phyloP scores from a whole-genome alignment of 192 early-diverging fungal genomes.

The Coemansia aciculifera region DNA sequence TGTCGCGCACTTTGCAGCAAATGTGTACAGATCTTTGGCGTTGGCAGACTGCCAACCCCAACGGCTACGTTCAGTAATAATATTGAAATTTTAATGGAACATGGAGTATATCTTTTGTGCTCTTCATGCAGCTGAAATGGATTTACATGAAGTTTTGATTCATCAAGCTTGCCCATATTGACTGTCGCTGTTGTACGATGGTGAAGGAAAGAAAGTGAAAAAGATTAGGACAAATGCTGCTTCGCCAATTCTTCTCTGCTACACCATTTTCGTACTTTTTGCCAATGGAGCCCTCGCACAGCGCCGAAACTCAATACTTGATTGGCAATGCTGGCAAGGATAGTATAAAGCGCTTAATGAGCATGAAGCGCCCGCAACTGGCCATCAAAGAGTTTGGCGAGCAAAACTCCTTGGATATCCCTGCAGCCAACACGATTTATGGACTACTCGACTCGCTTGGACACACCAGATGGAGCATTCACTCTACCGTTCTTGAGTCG shows the following conservation, averaged over 20 bases:
- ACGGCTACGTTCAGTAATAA: conserved; percentile 51
- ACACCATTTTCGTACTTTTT: background rate
- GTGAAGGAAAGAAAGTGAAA: background rate
- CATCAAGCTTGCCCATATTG: background rate
- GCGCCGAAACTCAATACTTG: conserved; percentile 10
- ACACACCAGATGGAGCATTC: conserved; percentile 26
- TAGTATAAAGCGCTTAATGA: conserved; percentile 42
- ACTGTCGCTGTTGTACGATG: background rate
- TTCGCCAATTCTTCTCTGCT: background rate
- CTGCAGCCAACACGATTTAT: conserved; percentile 38
- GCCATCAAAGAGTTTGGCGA: conserved; percentile 29
- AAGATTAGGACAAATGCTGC: background rate
- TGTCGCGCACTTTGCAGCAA: conserved; percentile 57
- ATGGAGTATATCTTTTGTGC: too few relatives aligned
- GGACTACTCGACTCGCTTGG: conserved; percentile 40
- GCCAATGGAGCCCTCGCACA: background rate
- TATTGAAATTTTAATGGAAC: background rate
- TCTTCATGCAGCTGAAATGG: too few relatives aligned
- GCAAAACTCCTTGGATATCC: conserved; percentile 31
- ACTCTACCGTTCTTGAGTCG: conserved; percentile 28
- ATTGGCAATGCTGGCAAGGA: conserved; percentile 31
- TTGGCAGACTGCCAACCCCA: conserved; percentile 71
- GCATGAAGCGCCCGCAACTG: conserved; percentile 30
- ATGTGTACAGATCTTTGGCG: conserved; percentile 73
- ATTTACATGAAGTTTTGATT: too few relatives aligned